These are phyloP conservation scores for Xylaria sp. DNA, from an alignment of 2,329 filamentous ascomycete species.

Conservation along the genomic window DNA sequence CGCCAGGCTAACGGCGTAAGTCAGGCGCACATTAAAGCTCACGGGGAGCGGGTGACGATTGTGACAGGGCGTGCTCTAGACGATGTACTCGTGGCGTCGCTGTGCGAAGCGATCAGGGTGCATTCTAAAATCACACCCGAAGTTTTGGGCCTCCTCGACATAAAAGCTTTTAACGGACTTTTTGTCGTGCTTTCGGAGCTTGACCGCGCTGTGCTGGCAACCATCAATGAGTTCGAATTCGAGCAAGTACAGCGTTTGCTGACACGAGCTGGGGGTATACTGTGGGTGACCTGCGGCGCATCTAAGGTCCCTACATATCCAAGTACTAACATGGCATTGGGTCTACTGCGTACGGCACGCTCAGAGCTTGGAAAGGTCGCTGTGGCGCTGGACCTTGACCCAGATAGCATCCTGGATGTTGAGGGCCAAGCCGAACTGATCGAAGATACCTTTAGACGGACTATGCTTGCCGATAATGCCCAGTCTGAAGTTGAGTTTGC, in stretches of 20 bases:
- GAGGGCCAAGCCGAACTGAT: conserved; percentile 24
- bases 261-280: conserved; percentile 17
- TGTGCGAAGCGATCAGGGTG: conserved; percentile 17
- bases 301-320: conserved; percentile 25
- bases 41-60: conserved; percentile 20
- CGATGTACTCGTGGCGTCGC: conserved; percentile 19
- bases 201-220: conserved; percentile 22
- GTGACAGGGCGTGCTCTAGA: conserved; percentile 20
- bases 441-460: conserved; percentile 23
- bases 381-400: conserved; percentile 34
- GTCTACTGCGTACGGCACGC: conserved; percentile 32
- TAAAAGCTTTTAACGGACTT: conserved; percentile 19
- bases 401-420: conserved; percentile 22
- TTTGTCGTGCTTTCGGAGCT: conserved; percentile 26
- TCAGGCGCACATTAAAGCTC: conserved; percentile 12
- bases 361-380: conserved; percentile 30
- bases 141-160: conserved; percentile 13
- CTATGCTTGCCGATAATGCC: conserved; percentile 10
- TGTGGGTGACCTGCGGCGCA: conserved; percentile 30
- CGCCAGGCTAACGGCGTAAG: conserved; percentile 21
- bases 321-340: conserved; percentile 27
- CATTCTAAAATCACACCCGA: conserved; percentile 17
- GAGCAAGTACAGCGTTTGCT: conserved; percentile 22
- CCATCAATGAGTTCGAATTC: conserved; percentile 15
- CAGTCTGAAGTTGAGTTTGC: conserved; percentile 26